Conservation (phyloP, 495 filamentous ascomycete genomes). For the Lindgomyces ingoldianus region DNA sequence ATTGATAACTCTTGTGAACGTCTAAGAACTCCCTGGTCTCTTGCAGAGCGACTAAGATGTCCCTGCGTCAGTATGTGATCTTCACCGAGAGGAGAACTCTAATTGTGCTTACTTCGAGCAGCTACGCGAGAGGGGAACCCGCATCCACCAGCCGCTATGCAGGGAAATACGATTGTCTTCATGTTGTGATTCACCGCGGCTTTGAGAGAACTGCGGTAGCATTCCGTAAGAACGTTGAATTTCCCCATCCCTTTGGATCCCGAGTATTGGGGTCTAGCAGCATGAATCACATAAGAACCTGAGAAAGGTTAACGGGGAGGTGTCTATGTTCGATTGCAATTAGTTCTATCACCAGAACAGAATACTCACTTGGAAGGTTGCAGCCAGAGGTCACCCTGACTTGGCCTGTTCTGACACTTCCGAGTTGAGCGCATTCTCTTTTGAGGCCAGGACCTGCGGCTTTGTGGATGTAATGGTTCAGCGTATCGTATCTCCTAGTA, state of each 20-base stretch:
- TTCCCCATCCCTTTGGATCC: slow-evolving; percentile 3
- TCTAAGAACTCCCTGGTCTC: slow-evolving; percentile 33
- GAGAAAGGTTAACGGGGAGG: not conserved
- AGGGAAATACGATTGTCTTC: slow-evolving; percentile 33
- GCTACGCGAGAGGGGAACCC: slow-evolving; percentile 29
- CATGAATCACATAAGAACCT: slow-evolving; percentile 25
- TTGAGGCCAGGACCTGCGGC: slow-evolving; percentile 25
- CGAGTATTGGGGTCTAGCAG: slow-evolving; percentile 21
- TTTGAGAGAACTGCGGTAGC: slow-evolving; percentile 26
- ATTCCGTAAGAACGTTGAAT: slow-evolving; percentile 24
- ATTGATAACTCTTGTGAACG: slow-evolving; percentile 1
- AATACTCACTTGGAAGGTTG: slow-evolving; percentile 1
- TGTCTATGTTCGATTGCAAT: no score
- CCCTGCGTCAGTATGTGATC: not conserved
- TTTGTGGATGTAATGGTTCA: slow-evolving; percentile 25
- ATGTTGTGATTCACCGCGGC: slow-evolving; percentile 16
- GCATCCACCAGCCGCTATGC: slow-evolving; percentile 19
- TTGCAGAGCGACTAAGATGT: slow-evolving; percentile 20
- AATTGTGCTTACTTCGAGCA: slow-evolving; percentile 3
- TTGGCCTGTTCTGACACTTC: slow-evolving; percentile 9
- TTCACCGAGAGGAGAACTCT: not conserved
- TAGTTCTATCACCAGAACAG: no score
- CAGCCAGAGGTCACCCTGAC: slow-evolving; percentile 6
- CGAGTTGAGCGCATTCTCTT: slow-evolving; percentile 12
- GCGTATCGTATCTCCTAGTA: not conserved